These are phyloP conservation scores for Cetradonia linearis DNA, from an alignment of 495 filamentous ascomycete species.

Conservation along the genomic window DNA sequence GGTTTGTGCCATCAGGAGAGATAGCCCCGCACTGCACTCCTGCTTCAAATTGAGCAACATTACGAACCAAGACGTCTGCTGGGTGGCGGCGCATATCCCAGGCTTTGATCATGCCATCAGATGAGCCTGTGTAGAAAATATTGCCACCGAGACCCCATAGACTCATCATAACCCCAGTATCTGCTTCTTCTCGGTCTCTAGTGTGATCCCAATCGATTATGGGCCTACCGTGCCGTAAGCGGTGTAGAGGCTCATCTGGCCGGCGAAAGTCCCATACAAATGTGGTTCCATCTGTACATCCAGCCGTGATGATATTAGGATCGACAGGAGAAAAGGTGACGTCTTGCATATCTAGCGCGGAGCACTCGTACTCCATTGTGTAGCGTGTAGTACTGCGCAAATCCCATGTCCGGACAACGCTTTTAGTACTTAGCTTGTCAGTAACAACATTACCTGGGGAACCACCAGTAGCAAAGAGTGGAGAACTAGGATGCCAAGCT, in stretches of 20 bases:
- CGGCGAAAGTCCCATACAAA: constrained; percentile 77
- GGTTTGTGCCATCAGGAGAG: constrained; percentile 56
- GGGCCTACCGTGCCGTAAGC: constrained; percentile 58
- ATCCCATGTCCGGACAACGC: constrained; percentile 46
- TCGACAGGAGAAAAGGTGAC: constrained; percentile 45
- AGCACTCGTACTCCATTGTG: constrained; percentile 49
- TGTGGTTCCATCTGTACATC: constrained; percentile 71
- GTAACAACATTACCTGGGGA: constrained; percentile 43
- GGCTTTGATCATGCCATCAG: constrained; percentile 74
- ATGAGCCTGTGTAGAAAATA: constrained; percentile 79
- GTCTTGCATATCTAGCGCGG: constrained; percentile 80
- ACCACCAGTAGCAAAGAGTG: constrained; percentile 52
- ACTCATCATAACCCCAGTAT: constrained; percentile 72
- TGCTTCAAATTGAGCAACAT: constrained; percentile 41
- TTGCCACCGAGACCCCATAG: constrained; percentile 64
- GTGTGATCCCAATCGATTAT: constrained; percentile 50
- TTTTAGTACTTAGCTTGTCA: constrained; percentile 32
- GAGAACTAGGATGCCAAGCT: constrained; percentile 59
- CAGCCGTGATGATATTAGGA: constrained; percentile 59
- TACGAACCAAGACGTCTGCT: constrained; percentile 51
- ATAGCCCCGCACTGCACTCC: constrained; percentile 56
- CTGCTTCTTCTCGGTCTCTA: constrained; percentile 49
- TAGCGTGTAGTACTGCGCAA: constrained; percentile 26
- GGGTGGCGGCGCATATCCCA: constrained; percentile 66
- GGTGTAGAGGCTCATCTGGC: constrained; percentile 47